Conservation (phyloP, 129 eudicot genomes). For the Ambrosia trifida region DNA sequence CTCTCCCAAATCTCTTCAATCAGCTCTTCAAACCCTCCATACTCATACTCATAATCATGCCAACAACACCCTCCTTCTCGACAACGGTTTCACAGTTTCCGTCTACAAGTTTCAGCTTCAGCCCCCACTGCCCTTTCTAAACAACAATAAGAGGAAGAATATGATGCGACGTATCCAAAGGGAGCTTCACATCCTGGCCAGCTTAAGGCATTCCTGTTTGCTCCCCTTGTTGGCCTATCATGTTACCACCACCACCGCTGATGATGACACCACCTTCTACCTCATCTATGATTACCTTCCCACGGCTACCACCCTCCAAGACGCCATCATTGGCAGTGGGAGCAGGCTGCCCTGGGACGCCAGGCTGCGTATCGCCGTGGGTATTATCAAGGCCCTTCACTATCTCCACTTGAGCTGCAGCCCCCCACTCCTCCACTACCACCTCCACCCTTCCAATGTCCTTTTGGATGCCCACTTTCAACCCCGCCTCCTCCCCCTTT, state of each 20-base stretch:
- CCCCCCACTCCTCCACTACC: conserved; percentile 57
- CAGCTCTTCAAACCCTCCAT: too few species aligned
- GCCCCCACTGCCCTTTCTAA: conserved; percentile 28
- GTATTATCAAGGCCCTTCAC: conserved; percentile 72
- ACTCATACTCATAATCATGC: conserved; percentile 38
- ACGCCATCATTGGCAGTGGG: conserved; percentile 55
- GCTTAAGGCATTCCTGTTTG: conserved; percentile 67
- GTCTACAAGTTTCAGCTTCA: conserved; percentile 65
- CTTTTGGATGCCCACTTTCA: conserved; percentile 71
- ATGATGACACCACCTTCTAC: conserved; percentile 37
- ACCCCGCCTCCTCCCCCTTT: conserved; percentile 76
- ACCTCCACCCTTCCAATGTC: conserved; percentile 84
- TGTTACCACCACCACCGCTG: background rate
- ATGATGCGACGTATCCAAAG: conserved; percentile 52
- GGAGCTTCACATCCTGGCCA: conserved; percentile 61
- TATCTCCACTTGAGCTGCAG: conserved; percentile 63
- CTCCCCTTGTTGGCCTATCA: conserved; percentile 69
- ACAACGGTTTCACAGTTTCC: conserved; percentile 66
- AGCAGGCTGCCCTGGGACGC: conserved; percentile 64
- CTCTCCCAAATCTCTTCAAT: conserved; percentile 51
- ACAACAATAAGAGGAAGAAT: conserved; percentile 1
- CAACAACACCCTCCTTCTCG: conserved; percentile 59
- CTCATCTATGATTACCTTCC: conserved; percentile 80
- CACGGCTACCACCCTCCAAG: conserved; percentile 79
- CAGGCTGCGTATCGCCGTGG: conserved; percentile 76